Evolutionary conservation across 768 basidiomycete genomes (phyloP), one percentile per base, ranked within the genome.

Genomic region (Lactifluus pinguis): DNA sequence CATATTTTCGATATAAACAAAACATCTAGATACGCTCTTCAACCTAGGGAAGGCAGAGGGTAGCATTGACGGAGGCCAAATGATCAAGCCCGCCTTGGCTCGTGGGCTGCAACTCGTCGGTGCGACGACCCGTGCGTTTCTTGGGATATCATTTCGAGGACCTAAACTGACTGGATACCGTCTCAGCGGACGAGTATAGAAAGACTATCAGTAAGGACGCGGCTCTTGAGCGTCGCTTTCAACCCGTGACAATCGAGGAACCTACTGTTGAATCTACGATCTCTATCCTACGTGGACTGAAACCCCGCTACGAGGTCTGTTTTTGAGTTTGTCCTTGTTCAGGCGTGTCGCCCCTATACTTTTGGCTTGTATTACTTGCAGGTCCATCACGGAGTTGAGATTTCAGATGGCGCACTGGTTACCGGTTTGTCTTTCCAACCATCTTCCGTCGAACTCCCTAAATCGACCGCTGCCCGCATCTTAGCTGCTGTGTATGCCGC

Each of bases 181-280:
- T 17, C 25, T 45, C 63, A 87, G 84, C 89, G 45, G 91, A 94
- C 64, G 92, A 95, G 70, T 94, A 94, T 67, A 80, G 89, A 32
- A 92, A 95, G 72, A 90, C 88, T 0, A 97, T 97, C 41, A 88
- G 83, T 50, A 95, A 94, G 72, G 93, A 95, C 59, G 87, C 92
- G 0, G 93, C 93, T 0, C 83, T 95, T 2, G 92, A 94, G 67
- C 81, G 92, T 15, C 86, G 92, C 1, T 95, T 97, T 75, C 92
- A 95, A 68, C 91, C 93, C 0, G 86, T 97, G 6, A 78, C 79
- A 44, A 92, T 95, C 55, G 89, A 93, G 41, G 93, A 95, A 68
- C 93, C 93, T 0, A 85, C 87, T 0, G 88, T 95, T 10, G 85
- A 88, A 55, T 83, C 85, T 0, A 91, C 90, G 0, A 89, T 90